Percentiles rank a stretch among this genome's conserved stretches.
Evolutionary conservation across 768 basidiomycete species (phyloP).

Genomic region (Daedalea quercina): DNA sequence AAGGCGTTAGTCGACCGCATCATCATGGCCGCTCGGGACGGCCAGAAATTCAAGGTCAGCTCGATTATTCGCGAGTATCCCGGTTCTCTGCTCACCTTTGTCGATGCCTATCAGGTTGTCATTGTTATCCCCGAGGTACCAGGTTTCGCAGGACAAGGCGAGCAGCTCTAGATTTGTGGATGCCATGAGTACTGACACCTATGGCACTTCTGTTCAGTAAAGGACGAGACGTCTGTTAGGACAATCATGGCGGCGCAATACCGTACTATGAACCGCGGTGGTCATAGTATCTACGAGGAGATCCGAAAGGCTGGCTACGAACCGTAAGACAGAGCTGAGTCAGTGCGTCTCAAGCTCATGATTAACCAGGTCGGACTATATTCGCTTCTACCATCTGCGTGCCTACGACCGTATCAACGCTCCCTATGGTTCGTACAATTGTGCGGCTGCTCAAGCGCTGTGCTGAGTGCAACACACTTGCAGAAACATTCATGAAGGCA

Average conservation of each 20-base stretch:
- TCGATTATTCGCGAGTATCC: background rate
- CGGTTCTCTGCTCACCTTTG: background rate
- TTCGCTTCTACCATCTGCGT: conserved; percentile 89
- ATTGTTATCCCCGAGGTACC: conserved; percentile 89
- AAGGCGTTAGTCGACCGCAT: conserved; percentile 80
- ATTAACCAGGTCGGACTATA: conserved; percentile 58
- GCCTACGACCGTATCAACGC: conserved; percentile 89
- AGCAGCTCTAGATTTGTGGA: background rate
- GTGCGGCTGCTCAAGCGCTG: conserved; percentile 16
- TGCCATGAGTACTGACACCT: background rate
- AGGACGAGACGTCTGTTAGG: conserved; percentile 54
- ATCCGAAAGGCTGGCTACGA: conserved; percentile 72
- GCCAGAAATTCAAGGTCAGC: conserved; percentile 69
- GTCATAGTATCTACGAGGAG: conserved; percentile 79
- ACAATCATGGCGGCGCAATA: conserved; percentile 87
- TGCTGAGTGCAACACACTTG: background rate
- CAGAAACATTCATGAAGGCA: conserved; percentile 41
- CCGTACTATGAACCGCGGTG: conserved; percentile 86
- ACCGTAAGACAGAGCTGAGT: conserved; percentile 42
- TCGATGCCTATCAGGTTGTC: conserved; percentile 50
- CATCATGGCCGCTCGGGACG: conserved; percentile 64
- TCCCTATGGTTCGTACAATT: conserved; percentile 44
- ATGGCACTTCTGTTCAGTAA: conserved; percentile 41
- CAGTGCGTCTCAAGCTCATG: too few species aligned
- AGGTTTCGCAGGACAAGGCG: conserved; percentile 63